Base-by-base conservation (phyloP, 83 land plant genomes). In the Diphasiastrum complanatum region DNA sequence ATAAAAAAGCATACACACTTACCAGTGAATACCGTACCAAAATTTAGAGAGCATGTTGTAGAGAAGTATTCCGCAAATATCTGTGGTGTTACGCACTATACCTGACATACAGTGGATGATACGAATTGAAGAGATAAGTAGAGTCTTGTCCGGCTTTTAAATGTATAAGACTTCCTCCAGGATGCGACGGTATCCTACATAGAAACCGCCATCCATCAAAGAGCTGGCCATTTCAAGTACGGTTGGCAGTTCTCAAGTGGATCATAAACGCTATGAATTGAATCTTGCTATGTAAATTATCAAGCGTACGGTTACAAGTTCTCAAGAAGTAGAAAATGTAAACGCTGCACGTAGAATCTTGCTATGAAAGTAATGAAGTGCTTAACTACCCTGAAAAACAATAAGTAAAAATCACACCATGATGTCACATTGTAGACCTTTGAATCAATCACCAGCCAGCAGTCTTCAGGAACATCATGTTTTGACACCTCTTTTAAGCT, bases 71-170 rank as follows among this genome's bases (percentile, higher is more conserved):
- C n/a, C n/a, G n/a, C n/a, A n/a, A n/a, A n/a, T n/a, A n/a, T n/a
- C n/a, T n/a, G n/a, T n/a, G n/a, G n/a, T n/a, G n/a, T 50, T 23
- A 24, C 16, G 1, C 0, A 24, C 11, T 23, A 10, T 23, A 50
- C 53, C 53, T 50, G 24, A 50, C 53, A 23, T 50, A 50, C 10
- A 50, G 53, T 10, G 53, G 53, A 50, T 50, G 53, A 50, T 50
- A 50, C 0, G 53, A 50, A 23, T 50, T 24, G 23, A 50, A 50
- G 1, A 50, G 23, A 1, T 50, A 24, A n/a, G 53, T 50, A 50
- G 22, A 50, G 22, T 50, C 53, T 12, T 24, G 53, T 12, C 53
- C 53, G 16, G 53, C 53, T 24, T 23, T 18, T 12, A 50, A n/a
- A 50, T 50, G 22, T 16, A 50, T 50, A 18, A 50, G 11, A 1